Evolutionary conservation across 805 yeast species (phyloP).

Genomic region (Ogataea saltuana): DNA sequence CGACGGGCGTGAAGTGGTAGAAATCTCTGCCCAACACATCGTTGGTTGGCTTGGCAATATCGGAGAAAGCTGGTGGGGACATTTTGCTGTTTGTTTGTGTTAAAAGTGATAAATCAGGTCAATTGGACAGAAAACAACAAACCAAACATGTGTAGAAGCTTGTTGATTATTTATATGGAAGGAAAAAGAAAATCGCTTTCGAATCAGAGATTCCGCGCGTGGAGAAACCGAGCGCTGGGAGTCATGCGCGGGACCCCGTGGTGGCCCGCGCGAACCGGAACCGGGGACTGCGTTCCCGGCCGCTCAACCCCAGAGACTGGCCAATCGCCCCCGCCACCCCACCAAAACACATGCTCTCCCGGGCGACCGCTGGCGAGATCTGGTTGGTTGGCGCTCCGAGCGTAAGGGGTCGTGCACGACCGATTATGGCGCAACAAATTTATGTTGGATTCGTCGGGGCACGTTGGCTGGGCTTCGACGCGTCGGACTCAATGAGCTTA

Average conservation of each 20-base stretch:
- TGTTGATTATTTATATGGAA: conserved; percentile 5
- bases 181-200: conserved; percentile 3
- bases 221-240: no score
- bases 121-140: conserved; percentile 2
- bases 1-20: conserved; percentile 86
- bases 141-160: not conserved
- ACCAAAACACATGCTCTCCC: conserved; percentile 5
- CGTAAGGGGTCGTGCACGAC: conserved; percentile 1
- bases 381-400: conserved; percentile 3
- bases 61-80: conserved; percentile 91
- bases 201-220: no score
- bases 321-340: no score
- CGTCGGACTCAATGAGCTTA: not conserved
- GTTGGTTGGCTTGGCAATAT: conserved; percentile 89
- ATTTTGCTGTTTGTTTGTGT: conserved; percentile 35
- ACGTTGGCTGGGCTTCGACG: not conserved
- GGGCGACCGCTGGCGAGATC: conserved; percentile 1
- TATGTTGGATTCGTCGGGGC: conserved; percentile 7
- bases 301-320: no score
- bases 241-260: no score
- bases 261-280: no score
- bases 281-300: no score
- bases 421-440: not conserved
- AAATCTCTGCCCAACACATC: conserved; percentile 88
- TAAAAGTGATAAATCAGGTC: not conserved